Base-by-base conservation (phyloP, 768 basidiomycete genomes). In the Xerocomus potaroensis region DNA sequence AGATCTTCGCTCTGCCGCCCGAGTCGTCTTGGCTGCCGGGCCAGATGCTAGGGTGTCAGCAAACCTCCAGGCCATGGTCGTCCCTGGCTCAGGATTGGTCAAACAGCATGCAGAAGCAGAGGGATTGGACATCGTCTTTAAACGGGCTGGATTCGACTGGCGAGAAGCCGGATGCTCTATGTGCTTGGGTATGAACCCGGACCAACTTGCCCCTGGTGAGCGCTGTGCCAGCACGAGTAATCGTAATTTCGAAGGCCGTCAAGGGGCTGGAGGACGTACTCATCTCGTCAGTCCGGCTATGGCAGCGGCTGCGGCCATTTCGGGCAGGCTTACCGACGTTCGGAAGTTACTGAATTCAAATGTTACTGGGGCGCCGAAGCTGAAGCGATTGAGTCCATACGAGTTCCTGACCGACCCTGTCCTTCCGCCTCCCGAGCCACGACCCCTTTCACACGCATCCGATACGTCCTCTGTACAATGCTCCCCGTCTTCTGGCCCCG, bases 141-240 rank as follows among this genome's bases (percentile, higher is more conserved):
- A 83, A 63, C 84, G 86, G 35, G 91, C 91, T 29, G 91, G 91
- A 26, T 95, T 93, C 60, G 91, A 95, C 60, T 94, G 91, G 91
- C 79, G 91, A 42, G 91, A 95, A 67, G 91, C 91, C 26, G 91
- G 91, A 27, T 95, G 91, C 63, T 95, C 91, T 14, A 95, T 95
- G 91, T 95, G 91, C 69, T 68, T 95, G 55, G 91, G 91, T 33
- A 95, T 95, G 91, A 95, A 95, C 67, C 88, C 91, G 11, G 91
- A 95, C 67, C 89, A 92, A 60, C 72, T 95, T 41, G 75, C 78
- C 15, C 88, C 90, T 2, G 83, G 86, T 12, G 77, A 85, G 60
- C 84, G 91, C 35, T 94, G 91, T 59, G 91, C 91, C 9, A 91
- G 88, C 55, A 94, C 91, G 30, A 91, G 88, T 58, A 93, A 94